Conservation (phyloP, 192 early-diverging fungal genomes). For the Rhizophagus prolifer region DNA sequence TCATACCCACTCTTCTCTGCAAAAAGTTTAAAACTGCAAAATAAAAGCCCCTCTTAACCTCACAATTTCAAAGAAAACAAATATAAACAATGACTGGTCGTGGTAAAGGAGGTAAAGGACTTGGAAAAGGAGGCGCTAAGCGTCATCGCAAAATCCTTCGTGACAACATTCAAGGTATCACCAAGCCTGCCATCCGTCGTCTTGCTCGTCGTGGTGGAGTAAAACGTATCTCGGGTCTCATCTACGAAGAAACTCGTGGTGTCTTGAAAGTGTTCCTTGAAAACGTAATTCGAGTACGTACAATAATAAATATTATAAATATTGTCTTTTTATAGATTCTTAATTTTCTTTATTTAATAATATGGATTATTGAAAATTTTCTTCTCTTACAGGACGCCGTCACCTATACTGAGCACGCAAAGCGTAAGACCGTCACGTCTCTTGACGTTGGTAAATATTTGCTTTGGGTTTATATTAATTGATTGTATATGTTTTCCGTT, state of each 20-base stretch:
- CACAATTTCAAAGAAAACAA: not conserved
- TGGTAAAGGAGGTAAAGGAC: constrained; percentile 91
- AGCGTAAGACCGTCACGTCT: constrained; percentile 99
- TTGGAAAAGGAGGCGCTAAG: constrained; percentile 93
- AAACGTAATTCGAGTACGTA: constrained; percentile 83
- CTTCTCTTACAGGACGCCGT: constrained; percentile 45
- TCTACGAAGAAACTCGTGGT: constrained; percentile 98
- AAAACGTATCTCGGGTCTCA: constrained; percentile 98
- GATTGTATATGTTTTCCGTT: not conserved
- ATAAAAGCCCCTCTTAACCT: not conserved
- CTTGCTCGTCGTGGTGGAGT: constrained; percentile 99
- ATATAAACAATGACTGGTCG: constrained; percentile 76
- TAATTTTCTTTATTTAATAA: not conserved
- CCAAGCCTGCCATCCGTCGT: constrained; percentile 75
- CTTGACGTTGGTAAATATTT: constrained; percentile 73
- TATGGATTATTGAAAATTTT: constrained; percentile 1
- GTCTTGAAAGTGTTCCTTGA: constrained; percentile 98
- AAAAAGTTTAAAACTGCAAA: not conserved
- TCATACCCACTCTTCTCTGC: not conserved
- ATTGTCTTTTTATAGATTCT: not conserved
- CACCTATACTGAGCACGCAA: constrained; percentile 98
- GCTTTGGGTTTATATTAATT: too few species aligned
- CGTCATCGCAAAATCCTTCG: constrained; percentile 93
- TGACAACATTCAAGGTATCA: constrained; percentile 65
- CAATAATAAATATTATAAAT: not conserved